Evolutionary conservation across 2,329 filamentous ascomycete species (phyloP), one percentile per base, ranked within the genome.

Genomic region (Scleromitrula shiraiana): DNA sequence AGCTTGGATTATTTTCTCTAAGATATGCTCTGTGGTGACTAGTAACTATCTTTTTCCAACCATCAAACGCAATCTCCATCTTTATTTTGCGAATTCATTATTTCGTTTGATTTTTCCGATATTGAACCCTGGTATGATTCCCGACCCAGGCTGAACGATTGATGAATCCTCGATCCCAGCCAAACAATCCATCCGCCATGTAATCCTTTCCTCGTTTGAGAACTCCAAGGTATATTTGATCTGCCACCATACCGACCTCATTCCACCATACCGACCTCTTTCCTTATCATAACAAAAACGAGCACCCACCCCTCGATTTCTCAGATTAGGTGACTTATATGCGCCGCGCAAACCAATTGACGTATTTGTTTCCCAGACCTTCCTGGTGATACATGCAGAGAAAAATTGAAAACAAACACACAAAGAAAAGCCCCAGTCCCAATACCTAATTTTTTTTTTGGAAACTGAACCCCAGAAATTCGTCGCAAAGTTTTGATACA

Each of bases 401-500:
- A 19, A 23, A 38, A 50, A 50, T 50, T 19, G 55, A 53, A 54
- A 41, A 26, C 49, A 23, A 50, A 50, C 50, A 51, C 22, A 52
- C 43, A 36, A 54, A 49, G 50, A 32, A 54, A 46, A 37, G 33
- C 43, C 46, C 49, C 46, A 48, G 36, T 27, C 36, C 33, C 41
- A 35, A 36, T 37, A 15, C 36, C 41, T 19, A 32, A 36, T 39
- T 41, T 30, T 52, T 56, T 50, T 50, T 26, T 51, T 29, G 52
- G n/a, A n/a, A n/a, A n/a, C n/a, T 41, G 38, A 46, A 47, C 40
- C 50, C 36, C 51, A 56, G 52, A 54, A 52, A 55, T 47, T 55
- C 45, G 46, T 56, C 41, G 50, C 50, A 49, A 52, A 55, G 39
- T 61, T 57, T 59, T 62, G 50, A 50, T 60, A 61, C 55, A 58